Evolutionary conservation across 2,329 filamentous ascomycete genomes (phyloP).

Genomic region (Neoascochyta sp.): DNA sequence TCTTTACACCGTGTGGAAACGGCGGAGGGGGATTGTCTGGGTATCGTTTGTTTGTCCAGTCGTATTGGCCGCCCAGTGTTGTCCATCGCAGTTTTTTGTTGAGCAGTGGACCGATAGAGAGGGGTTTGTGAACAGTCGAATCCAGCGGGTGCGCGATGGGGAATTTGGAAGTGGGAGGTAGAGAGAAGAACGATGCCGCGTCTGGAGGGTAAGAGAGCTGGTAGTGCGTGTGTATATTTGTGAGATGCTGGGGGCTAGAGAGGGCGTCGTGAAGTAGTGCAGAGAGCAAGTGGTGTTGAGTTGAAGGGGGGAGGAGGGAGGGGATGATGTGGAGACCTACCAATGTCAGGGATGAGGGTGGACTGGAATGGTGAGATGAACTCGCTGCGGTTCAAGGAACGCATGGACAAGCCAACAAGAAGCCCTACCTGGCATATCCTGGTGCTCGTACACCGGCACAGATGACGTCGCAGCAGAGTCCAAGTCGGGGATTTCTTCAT

Average conservation of each 20-base stretch:
- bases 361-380: not conserved
- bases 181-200: conserved; percentile 54
- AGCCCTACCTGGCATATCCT: conserved; percentile 62
- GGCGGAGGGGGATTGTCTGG: conserved; percentile 62
- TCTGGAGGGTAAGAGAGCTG: conserved; percentile 58
- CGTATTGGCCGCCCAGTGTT: conserved; percentile 91
- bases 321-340: conserved; percentile 77
- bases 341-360: conserved; percentile 1
- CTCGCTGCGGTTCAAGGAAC: conserved; percentile 10
- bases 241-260: conserved; percentile 69
- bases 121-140: conserved; percentile 66
- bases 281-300: conserved; percentile 68
- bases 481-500: conserved; percentile 3
- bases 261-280: conserved; percentile 76
- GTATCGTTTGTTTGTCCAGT: conserved; percentile 88
- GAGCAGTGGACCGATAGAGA: conserved; percentile 67
- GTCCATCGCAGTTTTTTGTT: conserved; percentile 86
- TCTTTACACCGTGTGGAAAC: conserved; percentile 71
- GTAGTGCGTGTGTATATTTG: conserved; percentile 87
- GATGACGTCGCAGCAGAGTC: conserved; percentile 4
- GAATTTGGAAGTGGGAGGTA: conserved; percentile 21
- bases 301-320: conserved; percentile 62
- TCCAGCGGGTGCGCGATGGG: conserved; percentile 58
- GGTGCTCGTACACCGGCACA: conserved; percentile 57
- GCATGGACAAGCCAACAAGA: not conserved